Conservation (phyloP, 2,329 filamentous ascomycete genomes). For the Colletotrichum sp. region DNA sequence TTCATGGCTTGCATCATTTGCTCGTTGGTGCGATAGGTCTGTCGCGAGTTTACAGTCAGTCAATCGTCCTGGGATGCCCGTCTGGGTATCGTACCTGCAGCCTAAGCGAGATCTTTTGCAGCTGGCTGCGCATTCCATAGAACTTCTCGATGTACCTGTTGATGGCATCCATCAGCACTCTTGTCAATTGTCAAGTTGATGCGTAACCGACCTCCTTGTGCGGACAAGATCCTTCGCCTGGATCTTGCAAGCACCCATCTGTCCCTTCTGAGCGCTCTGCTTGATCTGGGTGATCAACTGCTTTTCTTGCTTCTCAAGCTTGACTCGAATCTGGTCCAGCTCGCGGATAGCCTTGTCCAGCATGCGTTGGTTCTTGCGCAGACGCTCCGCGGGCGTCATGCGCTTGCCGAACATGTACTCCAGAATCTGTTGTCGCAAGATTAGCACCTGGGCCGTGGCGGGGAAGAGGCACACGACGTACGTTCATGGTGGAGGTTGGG, state of each 20-base stretch:
- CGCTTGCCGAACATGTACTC: constrained; percentile 99
- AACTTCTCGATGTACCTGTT: constrained; percentile 94
- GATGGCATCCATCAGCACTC: not conserved
- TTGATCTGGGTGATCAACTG: constrained; percentile 96
- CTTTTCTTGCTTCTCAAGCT: constrained; percentile 98
- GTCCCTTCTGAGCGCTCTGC: constrained; percentile 96
- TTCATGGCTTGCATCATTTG: constrained; percentile 99
- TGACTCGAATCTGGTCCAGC: constrained; percentile 91
- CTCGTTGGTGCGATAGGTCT: constrained; percentile 98
- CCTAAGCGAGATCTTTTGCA: constrained; percentile 93
- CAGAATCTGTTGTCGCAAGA: constrained; percentile 70
- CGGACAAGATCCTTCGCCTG: constrained; percentile 96
- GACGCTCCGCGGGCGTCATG: constrained; percentile 92
- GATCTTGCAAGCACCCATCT: constrained; percentile 98
- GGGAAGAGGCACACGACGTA: constrained; percentile 35
- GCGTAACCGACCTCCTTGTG: constrained; percentile 71
- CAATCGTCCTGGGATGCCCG: not conserved
- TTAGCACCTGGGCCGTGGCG: constrained; percentile 19
- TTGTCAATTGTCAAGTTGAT: not conserved
- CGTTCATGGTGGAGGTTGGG: constrained; percentile 57
- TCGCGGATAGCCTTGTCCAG: constrained; percentile 98
- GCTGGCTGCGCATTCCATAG: constrained; percentile 95
- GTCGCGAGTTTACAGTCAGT: constrained; percentile 18
- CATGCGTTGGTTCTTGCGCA: constrained; percentile 93
- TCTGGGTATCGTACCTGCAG: constrained; percentile 72